These are phyloP conservation scores for Aspergillus wentii DNA, from an alignment of 495 filamentous ascomycete genomes.

Conservation along the genomic window DNA sequence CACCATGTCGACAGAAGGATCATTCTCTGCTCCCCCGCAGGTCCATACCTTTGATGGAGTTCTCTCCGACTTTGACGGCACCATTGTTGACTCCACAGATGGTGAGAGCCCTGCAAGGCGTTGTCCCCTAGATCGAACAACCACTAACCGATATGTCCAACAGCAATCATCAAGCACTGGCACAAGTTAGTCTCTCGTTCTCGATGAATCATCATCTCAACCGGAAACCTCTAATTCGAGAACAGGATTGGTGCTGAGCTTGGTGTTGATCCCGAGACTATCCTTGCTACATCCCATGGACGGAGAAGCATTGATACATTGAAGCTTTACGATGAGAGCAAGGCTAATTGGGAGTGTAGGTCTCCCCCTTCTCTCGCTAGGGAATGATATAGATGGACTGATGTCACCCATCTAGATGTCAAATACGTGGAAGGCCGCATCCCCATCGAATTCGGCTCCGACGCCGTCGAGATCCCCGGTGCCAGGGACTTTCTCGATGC, in stretches of 20 bases:
- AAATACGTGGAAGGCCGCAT: conserved; percentile 71
- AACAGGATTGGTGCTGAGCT: conserved; percentile 74
- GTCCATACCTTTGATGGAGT: conserved; percentile 66
- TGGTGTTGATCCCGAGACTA: conserved; percentile 73
- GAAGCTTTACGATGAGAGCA: conserved; percentile 65
- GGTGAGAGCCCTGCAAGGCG: conserved; percentile 17
- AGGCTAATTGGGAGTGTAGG: conserved; percentile 90
- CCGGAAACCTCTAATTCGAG: neutral
- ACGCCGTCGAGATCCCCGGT: conserved; percentile 81
- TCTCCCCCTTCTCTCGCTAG: conserved; percentile 13
- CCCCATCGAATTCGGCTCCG: conserved; percentile 66
- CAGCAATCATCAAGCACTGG: conserved; percentile 93
- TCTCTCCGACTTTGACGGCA: conserved; percentile 88
- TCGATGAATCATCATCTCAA: neutral
- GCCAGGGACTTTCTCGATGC: conserved; percentile 50
- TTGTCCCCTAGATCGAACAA: neutral
- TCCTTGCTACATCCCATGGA: conserved; percentile 85
- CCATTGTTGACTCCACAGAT: conserved; percentile 43
- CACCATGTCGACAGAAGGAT: conserved; percentile 32
- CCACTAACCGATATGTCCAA: conserved; percentile 2
- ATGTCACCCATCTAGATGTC: conserved; percentile 55
- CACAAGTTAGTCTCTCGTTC: conserved; percentile 51
- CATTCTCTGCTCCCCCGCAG: conserved; percentile 57
- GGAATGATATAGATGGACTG: no score
- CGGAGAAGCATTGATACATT: conserved; percentile 79